phyloP scores from a whole-genome alignment of 2,329 filamentous ascomycete genomes.

The Fonsecaea nubica region DNA sequence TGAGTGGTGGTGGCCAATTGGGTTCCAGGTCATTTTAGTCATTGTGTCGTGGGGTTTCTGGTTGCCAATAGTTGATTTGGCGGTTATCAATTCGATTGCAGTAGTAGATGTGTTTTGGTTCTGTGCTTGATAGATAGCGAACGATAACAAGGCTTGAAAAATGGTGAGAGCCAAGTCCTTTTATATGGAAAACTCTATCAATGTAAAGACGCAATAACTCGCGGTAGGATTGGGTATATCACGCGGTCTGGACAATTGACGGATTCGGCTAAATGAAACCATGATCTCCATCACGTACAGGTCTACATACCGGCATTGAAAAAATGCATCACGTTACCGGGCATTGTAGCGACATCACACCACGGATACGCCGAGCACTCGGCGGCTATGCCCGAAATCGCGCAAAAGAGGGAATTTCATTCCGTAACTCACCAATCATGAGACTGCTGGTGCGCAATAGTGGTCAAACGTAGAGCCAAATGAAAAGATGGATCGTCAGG shows the following conservation, averaged over 20 bases:
- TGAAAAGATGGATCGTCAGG: not conserved
- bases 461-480: too few species aligned
- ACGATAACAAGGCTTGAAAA: not conserved
- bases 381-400: constrained; percentile 31
- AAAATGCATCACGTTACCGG: constrained; percentile 16
- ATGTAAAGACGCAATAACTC: not conserved
- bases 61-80: constrained; percentile 7
- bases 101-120: constrained; percentile 1
- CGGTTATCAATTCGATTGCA: constrained; percentile 1
- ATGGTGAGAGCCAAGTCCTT: constrained; percentile 1
- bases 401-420: constrained; percentile 7
- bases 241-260: not conserved
- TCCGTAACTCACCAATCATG: not conserved
- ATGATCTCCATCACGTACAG: not conserved
- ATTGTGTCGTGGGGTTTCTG: constrained; percentile 10
- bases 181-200: constrained; percentile 3
- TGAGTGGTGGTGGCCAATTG: constrained; percentile 8
- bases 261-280: not conserved
- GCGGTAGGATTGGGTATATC: not conserved
- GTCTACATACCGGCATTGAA: not conserved
- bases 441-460: not conserved
- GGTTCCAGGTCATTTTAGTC: constrained; percentile 19
- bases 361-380: constrained; percentile 12
- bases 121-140: constrained; percentile 8
- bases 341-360: constrained; percentile 18